phyloP scores from a whole-genome alignment of 768 basidiomycete species.

The Suillus spraguei region DNA sequence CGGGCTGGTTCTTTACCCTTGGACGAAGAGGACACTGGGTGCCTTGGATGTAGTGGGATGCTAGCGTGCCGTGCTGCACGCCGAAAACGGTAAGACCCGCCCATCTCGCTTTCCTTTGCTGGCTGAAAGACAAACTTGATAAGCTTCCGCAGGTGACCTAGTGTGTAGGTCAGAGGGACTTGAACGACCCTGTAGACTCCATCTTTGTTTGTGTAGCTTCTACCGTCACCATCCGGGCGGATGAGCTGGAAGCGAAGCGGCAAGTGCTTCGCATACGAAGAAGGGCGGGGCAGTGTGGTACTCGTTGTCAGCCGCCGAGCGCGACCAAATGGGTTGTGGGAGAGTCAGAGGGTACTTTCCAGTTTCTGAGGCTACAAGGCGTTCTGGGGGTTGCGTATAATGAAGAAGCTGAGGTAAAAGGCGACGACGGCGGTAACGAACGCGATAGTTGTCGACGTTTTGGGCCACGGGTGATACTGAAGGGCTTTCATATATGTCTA shows the following conservation, averaged over 20 bases:
- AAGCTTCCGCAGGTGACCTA: slow-evolving; percentile 63
- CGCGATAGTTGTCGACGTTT: slow-evolving; percentile 25
- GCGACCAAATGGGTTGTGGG: slow-evolving; percentile 73
- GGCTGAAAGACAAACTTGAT: slow-evolving; percentile 59
- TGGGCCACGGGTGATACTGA: slow-evolving; percentile 32
- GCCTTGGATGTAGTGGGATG: background rate
- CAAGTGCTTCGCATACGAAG: slow-evolving; percentile 61
- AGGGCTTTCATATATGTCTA: slow-evolving; percentile 29
- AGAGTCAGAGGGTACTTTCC: slow-evolving; percentile 58
- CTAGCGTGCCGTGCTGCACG: slow-evolving; percentile 30
- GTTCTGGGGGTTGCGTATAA: slow-evolving; percentile 37
- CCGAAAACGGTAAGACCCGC: slow-evolving; percentile 21
- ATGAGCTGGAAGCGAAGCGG: slow-evolving; percentile 66
- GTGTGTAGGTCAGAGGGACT: slow-evolving; percentile 71
- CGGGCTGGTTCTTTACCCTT: slow-evolving; percentile 24
- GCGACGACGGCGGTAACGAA: slow-evolving; percentile 30
- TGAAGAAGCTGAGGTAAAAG: slow-evolving; percentile 30
- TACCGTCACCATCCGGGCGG: slow-evolving; percentile 31
- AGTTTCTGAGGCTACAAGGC: slow-evolving; percentile 38
- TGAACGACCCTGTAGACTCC: slow-evolving; percentile 67
- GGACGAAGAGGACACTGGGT: slow-evolving; percentile 2
- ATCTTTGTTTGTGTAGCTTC: slow-evolving; percentile 35
- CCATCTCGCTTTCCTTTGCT: slow-evolving; percentile 27
- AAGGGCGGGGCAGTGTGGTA: slow-evolving; percentile 37
- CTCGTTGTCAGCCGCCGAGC: slow-evolving; percentile 44